phyloP scores from a whole-genome alignment of 129 eudicot species.

The Ambrosia trifida region DNA sequence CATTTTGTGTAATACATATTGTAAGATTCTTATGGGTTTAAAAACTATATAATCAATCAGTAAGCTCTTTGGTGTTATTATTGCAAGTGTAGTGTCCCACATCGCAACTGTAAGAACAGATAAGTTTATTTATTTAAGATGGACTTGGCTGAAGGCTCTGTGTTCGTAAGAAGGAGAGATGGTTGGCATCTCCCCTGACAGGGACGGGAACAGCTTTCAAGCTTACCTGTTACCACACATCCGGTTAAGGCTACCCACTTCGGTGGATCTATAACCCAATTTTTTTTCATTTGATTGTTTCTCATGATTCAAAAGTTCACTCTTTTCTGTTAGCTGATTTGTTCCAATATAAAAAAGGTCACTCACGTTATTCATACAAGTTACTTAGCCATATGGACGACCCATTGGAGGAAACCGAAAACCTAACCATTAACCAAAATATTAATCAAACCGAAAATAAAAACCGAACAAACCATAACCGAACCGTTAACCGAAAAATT shows the following conservation, averaged over 20 bases:
- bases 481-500: no score
- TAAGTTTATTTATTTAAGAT: not conserved
- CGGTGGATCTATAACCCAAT: slow-evolving; percentile 52
- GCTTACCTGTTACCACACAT: slow-evolving; percentile 53
- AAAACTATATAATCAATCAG: not conserved
- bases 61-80: not conserved
- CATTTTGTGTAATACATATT: not conserved
- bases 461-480: no score
- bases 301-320: no score
- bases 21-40: slow-evolving; percentile 11
- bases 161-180: slow-evolving; percentile 14
- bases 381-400: no score
- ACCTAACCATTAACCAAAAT: no score
- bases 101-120: not conserved
- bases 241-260: slow-evolving; percentile 62
- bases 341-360: no score
- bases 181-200: slow-evolving; percentile 50
- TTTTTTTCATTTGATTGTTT: slow-evolving; percentile 31
- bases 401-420: no score
- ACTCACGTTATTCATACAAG: no score
- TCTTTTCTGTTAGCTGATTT: no score
- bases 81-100: not conserved
- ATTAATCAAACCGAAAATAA: no score
- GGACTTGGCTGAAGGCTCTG: fast-evolving
- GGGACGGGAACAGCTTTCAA: slow-evolving; percentile 63